Conservation (phyloP, 352 stramenopile species). For the Globisporangium cystogenes region DNA sequence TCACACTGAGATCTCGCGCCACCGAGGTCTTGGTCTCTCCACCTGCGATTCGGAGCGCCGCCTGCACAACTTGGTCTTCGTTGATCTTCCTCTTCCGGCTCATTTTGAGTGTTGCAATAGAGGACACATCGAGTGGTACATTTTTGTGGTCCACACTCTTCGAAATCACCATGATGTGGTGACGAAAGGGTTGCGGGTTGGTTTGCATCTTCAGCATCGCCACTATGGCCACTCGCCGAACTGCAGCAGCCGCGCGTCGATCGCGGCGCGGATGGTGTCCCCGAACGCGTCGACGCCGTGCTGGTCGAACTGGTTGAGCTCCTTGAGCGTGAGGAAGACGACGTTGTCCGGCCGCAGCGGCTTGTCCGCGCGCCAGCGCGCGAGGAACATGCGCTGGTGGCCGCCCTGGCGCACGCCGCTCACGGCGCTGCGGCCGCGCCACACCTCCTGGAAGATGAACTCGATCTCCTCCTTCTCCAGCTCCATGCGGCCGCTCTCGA, state of each 20-base stretch:
- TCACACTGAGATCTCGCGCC: no score
- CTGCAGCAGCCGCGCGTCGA: conserved; percentile 54
- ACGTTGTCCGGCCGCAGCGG: conserved; percentile 80
- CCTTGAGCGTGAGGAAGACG: conserved; percentile 82
- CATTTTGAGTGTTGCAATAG: no score
- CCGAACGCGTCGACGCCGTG: conserved; percentile 55
- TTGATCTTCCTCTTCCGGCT: no score
- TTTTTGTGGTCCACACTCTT: no score
- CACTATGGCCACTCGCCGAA: conserved; percentile 51
- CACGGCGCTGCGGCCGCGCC: conserved; percentile 71
- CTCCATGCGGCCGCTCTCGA: conserved; percentile 51
- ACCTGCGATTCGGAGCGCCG: no score
- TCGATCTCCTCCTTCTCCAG: conserved; percentile 86
- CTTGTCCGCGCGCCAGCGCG: conserved; percentile 71
- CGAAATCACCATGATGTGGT: no score
- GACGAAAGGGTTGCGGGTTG: no score
- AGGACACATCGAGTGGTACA: no score
- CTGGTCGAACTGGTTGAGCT: conserved; percentile 56
- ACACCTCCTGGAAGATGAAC: conserved; percentile 86
- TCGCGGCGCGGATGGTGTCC: conserved; percentile 50
- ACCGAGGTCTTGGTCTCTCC: no score
- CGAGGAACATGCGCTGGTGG: conserved; percentile 72
- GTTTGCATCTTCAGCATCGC: not conserved
- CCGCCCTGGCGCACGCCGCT: conserved; percentile 63
- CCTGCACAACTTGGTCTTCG: no score